Conservation (phyloP, 495 filamentous ascomycete genomes). For the Hypoxylon intermedium region DNA sequence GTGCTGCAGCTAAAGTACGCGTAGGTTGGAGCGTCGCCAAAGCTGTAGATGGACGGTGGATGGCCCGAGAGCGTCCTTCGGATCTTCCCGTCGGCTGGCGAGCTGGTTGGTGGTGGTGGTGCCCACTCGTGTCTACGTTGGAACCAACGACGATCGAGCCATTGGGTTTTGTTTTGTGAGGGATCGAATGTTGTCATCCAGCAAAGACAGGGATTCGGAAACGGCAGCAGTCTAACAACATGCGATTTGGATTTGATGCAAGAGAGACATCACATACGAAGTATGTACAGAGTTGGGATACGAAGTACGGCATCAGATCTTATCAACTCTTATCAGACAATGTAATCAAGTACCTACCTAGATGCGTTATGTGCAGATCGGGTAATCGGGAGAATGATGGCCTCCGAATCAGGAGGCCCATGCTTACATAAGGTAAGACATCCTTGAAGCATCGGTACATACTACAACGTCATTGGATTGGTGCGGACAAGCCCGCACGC, state of each 20-base stretch:
- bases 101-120: conserved; percentile 7
- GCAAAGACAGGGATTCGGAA: neutral
- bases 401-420: conserved; percentile 18
- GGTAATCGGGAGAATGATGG: conserved; percentile 10
- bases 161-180: conserved; percentile 1
- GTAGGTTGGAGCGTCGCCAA: conserved; percentile 10
- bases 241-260: conserved; percentile 6
- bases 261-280: no score
- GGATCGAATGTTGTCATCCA: conserved; percentile 2
- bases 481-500: conserved; percentile 1
- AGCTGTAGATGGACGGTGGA: conserved; percentile 8
- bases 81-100: conserved; percentile 33
- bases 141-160: neutral
- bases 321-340: neutral
- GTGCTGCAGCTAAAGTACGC: neutral
- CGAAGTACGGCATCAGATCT: conserved; percentile 12
- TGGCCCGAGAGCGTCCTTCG: conserved; percentile 6
- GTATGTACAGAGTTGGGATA: conserved; percentile 1
- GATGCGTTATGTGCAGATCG: neutral
- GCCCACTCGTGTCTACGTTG: neutral
- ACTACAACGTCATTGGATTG: conserved; percentile 19
- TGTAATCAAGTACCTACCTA: neutral
- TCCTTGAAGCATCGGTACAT: neutral
- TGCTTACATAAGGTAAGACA: conserved; percentile 11
- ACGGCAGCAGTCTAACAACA: conserved; percentile 4